A percentile compares a stretch with the other conserved stretches of the same genome.
These are phyloP conservation scores for Mrakia gelida DNA, from an alignment of 768 basidiomycete genomes.

Conservation along the genomic window DNA sequence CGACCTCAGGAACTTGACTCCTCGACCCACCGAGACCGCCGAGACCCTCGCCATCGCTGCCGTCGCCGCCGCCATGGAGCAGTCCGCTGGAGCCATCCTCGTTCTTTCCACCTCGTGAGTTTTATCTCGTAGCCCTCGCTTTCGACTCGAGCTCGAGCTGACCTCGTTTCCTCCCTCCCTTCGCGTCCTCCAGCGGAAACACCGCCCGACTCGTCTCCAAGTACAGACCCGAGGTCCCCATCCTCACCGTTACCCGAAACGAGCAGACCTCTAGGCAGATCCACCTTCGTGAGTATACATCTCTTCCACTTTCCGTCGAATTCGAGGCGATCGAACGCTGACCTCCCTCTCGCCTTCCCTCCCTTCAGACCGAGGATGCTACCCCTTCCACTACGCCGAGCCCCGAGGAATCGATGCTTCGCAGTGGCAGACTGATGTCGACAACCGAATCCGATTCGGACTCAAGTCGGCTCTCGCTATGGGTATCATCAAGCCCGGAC, in stretches of 20 bases:
- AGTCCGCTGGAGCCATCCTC: constrained; percentile 88
- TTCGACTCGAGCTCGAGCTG: not conserved
- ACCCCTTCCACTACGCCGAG: constrained; percentile 60
- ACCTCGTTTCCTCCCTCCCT: not conserved
- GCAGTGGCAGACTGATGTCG: constrained; percentile 94
- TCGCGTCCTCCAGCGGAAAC: constrained; percentile 58
- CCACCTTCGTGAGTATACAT: constrained; percentile 57
- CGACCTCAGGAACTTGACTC: constrained; percentile 71
- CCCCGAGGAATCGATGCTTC: constrained; percentile 79
- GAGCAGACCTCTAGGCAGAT: constrained; percentile 93
- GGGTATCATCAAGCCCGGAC: constrained; percentile 80
- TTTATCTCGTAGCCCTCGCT: not conserved
- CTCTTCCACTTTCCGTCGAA: not conserved
- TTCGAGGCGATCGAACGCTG: not conserved
- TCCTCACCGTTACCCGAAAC: constrained; percentile 95
- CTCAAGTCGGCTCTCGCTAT: constrained; percentile 75
- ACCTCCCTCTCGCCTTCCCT: not conserved
- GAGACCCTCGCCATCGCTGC: constrained; percentile 97
- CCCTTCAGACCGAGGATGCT: not conserved
- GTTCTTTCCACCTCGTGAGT: constrained; percentile 75
- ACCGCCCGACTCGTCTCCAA: constrained; percentile 94
- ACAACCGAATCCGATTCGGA: constrained; percentile 58
- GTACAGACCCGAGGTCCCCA: constrained; percentile 87
- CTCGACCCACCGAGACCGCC: constrained; percentile 83
- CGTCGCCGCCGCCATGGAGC: constrained; percentile 91